A percentile compares a stretch with the other conserved stretches of the same genome.
Conservation (phyloP, 352 stramenopile species). For the Phytophthora europaea region DNA sequence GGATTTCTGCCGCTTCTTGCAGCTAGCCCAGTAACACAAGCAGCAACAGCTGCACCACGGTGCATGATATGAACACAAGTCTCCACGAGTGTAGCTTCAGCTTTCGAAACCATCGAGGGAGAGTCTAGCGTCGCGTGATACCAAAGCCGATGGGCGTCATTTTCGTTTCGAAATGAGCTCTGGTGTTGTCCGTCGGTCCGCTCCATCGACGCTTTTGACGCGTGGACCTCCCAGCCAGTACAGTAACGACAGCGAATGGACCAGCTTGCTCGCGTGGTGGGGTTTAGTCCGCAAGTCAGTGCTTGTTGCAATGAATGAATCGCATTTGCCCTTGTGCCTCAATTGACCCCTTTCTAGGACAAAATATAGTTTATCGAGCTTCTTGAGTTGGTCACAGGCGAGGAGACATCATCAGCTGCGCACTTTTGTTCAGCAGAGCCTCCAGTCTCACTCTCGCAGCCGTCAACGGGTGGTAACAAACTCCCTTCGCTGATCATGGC, state of each 20-base stretch:
- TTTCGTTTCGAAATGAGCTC: not conserved
- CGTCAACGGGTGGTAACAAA: slow-evolving; percentile 29
- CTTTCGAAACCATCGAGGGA: not conserved
- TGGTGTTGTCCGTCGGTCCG: not conserved
- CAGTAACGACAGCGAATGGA: not conserved
- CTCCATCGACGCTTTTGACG: not conserved
- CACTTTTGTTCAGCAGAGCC: not conserved
- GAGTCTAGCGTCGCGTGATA: not conserved
- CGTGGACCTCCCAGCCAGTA: not conserved
- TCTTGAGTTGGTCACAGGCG: slow-evolving; percentile 4
- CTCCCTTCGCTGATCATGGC: slow-evolving; percentile 43
- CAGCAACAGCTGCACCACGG: not conserved
- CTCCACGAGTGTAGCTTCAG: not conserved
- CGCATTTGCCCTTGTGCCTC: not conserved
- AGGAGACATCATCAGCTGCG: not conserved
- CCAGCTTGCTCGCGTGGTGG: not conserved
- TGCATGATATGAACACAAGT: not conserved
- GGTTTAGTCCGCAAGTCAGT: not conserved
- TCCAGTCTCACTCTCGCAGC: slow-evolving; percentile 5
- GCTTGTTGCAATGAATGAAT: not conserved
- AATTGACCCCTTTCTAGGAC: slow-evolving; percentile 9
- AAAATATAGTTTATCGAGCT: slow-evolving; percentile 35
- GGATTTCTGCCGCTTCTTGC: slow-evolving; percentile 2
- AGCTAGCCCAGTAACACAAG: not conserved
- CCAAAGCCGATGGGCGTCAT: not conserved